These are phyloP conservation scores for Gomphus bonarii DNA, from an alignment of 1,284 basidiomycete genomes.

Conservation along the genomic window DNA sequence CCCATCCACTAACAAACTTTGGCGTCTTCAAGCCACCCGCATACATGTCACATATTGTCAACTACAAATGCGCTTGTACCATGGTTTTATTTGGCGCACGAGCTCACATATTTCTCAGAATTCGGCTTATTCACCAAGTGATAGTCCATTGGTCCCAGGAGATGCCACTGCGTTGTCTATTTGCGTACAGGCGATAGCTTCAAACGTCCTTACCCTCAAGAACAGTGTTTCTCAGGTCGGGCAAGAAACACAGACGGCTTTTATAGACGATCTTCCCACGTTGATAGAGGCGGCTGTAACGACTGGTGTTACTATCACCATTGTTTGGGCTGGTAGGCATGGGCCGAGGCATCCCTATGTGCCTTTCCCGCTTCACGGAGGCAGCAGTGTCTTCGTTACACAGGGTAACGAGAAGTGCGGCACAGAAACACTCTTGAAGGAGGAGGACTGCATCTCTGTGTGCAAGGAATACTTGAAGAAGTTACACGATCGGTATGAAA, in stretches of 20 bases:
- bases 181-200: background rate
- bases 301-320: background rate
- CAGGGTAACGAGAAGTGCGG: too few relatives aligned
- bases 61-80: conserved; percentile 1
- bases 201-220: background rate
- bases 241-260: too few relatives aligned
- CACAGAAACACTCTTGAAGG: too few relatives aligned
- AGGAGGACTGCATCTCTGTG: too few relatives aligned
- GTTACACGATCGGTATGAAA: too few relatives aligned
- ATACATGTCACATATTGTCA: background rate
- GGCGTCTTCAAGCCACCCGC: background rate
- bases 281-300: background rate
- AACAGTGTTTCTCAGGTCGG: background rate
- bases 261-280: background rate
- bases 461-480: too few relatives aligned
- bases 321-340: background rate
- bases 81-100: background rate
- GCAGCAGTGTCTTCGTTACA: too few relatives aligned
- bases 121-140: background rate
- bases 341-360: background rate
- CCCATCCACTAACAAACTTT: background rate
- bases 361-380: too few relatives aligned
- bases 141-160: background rate
- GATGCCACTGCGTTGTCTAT: background rate
- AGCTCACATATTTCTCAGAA: too few relatives aligned